Percentiles rank a stretch among this genome's conserved stretches.
These are phyloP conservation scores for Draba incana DNA, from an alignment of 345 rosid genomes.

Conservation along the genomic window DNA sequence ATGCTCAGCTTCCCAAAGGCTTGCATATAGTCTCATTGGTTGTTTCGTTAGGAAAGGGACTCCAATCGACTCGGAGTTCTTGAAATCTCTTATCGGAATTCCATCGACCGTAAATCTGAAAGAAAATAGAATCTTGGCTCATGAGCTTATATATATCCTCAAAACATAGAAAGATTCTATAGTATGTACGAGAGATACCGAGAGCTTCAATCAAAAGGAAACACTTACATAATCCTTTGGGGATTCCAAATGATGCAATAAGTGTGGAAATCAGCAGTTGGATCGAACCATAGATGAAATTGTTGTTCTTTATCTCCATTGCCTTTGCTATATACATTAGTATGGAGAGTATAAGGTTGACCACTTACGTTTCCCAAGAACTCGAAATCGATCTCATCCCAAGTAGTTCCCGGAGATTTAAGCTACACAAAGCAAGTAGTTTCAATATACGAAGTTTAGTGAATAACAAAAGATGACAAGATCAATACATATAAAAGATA, in stretches of 20 bases:
- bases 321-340: slow-evolving; percentile 45
- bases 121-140: neutral
- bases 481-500: neutral
- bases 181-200: too few species aligned
- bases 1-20: slow-evolving; percentile 65
- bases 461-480: neutral
- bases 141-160: neutral
- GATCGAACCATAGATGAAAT: slow-evolving; percentile 44
- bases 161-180: neutral
- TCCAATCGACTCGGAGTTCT: slow-evolving; percentile 48
- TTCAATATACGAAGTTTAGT: neutral
- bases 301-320: slow-evolving; percentile 46
- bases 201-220: neutral
- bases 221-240: slow-evolving; percentile 42
- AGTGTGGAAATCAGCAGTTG: slow-evolving; percentile 34
- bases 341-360: slow-evolving; percentile 43
- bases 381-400: slow-evolving; percentile 47
- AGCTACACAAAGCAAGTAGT: slow-evolving; percentile 33
- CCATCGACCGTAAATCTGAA: slow-evolving; percentile 62
- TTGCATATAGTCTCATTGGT: slow-evolving; percentile 59
- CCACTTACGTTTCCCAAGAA: slow-evolving; percentile 56
- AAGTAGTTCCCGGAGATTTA: slow-evolving; percentile 37
- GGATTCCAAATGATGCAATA: slow-evolving; percentile 46
- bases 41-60: slow-evolving; percentile 57
- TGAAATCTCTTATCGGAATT: slow-evolving; percentile 60